Percentiles rank a stretch among this genome's conserved stretches.
phyloP scores from a whole-genome alignment of 805 yeast species.

The Starmera dryadoides region DNA sequence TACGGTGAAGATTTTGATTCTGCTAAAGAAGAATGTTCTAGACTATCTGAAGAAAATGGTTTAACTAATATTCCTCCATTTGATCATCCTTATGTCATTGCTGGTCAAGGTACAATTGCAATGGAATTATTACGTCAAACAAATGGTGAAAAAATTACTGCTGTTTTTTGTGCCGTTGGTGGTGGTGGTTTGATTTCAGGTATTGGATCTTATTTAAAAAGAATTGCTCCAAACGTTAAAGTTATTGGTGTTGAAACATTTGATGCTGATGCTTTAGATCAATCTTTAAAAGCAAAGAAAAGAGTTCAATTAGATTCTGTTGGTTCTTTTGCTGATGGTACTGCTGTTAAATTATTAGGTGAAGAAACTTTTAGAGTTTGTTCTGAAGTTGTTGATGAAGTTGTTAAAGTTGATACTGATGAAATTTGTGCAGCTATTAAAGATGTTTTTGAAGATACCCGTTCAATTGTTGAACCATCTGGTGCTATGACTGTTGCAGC shows the following conservation, averaged over 20 bases:
- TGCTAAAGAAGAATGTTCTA: conserved; percentile 85
- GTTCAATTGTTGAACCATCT: conserved; percentile 91
- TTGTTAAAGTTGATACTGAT: conserved; percentile 79
- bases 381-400: conserved; percentile 77
- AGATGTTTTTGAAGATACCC: conserved; percentile 92
- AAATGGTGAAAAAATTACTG: conserved; percentile 65
- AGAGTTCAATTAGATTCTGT: conserved; percentile 59
- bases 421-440: conserved; percentile 96
- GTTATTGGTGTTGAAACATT: conserved; percentile 92
- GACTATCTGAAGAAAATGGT: conserved; percentile 62
- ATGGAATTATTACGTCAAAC: conserved; percentile 88
- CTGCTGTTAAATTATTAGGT: conserved; percentile 88
- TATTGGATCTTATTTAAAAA: conserved; percentile 79
- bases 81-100: conserved; percentile 95
- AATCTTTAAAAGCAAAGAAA: conserved; percentile 50
- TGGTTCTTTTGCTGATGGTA: conserved; percentile 98
- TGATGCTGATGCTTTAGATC: conserved; percentile 90
- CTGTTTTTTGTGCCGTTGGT: conserved; percentile 90
- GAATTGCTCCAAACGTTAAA: conserved; percentile 96
- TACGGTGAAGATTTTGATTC: conserved; percentile 92
- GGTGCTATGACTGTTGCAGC: conserved; percentile 98
- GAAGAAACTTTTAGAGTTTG: conserved; percentile 86
- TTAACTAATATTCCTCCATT: conserved; percentile 95
- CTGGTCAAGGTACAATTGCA: conserved; percentile 98
- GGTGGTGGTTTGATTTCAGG: conserved; percentile 98